Percentiles rank a stretch among this genome's conserved stretches.
Conservation (phyloP, 2,329 filamentous ascomycete species). For the Chaetomium strumarium region DNA sequence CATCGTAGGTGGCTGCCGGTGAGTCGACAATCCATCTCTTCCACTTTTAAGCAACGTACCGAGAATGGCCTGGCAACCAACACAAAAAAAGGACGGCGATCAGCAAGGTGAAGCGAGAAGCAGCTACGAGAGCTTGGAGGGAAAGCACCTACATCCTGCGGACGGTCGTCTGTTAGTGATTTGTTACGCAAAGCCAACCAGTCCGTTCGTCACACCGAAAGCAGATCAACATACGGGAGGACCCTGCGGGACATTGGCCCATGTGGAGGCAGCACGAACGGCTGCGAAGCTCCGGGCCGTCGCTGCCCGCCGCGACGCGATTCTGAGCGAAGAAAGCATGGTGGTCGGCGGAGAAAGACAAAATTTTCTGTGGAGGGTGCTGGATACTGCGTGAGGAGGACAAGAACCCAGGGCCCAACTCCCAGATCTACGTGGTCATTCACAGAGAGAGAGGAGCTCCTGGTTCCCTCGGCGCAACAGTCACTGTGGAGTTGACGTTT, state of each 20-base stretch:
- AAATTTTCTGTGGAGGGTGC: not conserved
- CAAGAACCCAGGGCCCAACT: not conserved
- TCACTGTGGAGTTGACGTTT: slow-evolving; percentile 4
- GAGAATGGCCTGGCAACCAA: slow-evolving; percentile 60
- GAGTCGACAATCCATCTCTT: not conserved
- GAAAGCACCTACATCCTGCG: slow-evolving; percentile 23
- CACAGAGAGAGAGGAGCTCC: not conserved
- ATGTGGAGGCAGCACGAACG: slow-evolving; percentile 65
- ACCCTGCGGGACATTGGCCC: slow-evolving; percentile 86
- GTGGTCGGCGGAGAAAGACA: slow-evolving; percentile 24
- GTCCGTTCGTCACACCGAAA: not conserved
- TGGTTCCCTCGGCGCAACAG: not conserved
- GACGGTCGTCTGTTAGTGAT: slow-evolving; percentile 9
- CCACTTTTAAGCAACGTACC: slow-evolving; percentile 52
- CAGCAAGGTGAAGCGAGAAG: slow-evolving; percentile 11
- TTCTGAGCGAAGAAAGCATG: slow-evolving; percentile 53
- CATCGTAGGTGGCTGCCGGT: not conserved
- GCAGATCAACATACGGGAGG: slow-evolving; percentile 67
- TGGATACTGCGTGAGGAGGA: not conserved
- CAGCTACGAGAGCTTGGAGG: not conserved
- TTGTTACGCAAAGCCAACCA: not conserved
- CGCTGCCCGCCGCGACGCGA: slow-evolving; percentile 45
- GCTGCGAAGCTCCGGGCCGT: slow-evolving; percentile 37
- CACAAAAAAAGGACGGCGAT: slow-evolving; percentile 11
- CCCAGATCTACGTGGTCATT: slow-evolving; percentile 1